Conservation (phyloP, 306 rosid genomes). For the Adenanthera pavonina region DNA sequence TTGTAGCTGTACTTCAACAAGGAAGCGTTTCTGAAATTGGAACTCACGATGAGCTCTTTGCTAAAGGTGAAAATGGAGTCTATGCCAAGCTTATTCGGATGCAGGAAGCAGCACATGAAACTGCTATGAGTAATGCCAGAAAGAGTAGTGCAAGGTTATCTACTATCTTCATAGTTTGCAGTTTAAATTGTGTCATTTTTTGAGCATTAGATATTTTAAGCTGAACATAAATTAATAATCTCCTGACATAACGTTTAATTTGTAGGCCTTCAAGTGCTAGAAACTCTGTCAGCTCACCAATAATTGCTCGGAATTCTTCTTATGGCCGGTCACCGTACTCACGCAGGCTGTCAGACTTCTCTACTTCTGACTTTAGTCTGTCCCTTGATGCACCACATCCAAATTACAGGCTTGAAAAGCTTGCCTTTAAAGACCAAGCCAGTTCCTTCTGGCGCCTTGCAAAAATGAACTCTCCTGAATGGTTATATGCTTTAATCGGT, state of each 20-base stretch:
- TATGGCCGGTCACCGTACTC: slow-evolving; percentile 98
- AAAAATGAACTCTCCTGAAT: slow-evolving; percentile 98
- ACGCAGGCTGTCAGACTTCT: slow-evolving; percentile 95
- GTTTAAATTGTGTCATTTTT: slow-evolving; percentile 11
- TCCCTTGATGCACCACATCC: slow-evolving; percentile 83
- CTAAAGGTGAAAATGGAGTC: slow-evolving; percentile 89
- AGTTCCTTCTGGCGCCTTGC: slow-evolving; percentile 99
- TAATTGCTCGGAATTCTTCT: slow-evolving; percentile 93
- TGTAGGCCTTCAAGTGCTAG: slow-evolving; percentile 99
- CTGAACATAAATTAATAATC: slow-evolving; percentile 4
- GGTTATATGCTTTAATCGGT: slow-evolving; percentile 88
- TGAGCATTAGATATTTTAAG: background rate
- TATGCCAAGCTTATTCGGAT: slow-evolving; percentile 91
- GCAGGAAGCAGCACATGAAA: slow-evolving; percentile 95
- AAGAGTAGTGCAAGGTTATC: slow-evolving; percentile 95
- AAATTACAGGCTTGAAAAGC: slow-evolving; percentile 85
- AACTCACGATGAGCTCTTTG: slow-evolving; percentile 87
- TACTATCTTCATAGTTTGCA: background rate
- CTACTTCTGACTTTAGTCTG: slow-evolving; percentile 90
- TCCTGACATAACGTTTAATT: slow-evolving; percentile 34
- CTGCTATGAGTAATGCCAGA: slow-evolving; percentile 89
- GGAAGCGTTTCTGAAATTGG: slow-evolving; percentile 95
- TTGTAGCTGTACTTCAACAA: slow-evolving; percentile 94
- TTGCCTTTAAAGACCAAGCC: slow-evolving; percentile 92
- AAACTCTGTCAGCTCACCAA: slow-evolving; percentile 98